Conservation (phyloP, 2,329 filamentous ascomycete genomes). For the Trichoderma endophyticum region DNA sequence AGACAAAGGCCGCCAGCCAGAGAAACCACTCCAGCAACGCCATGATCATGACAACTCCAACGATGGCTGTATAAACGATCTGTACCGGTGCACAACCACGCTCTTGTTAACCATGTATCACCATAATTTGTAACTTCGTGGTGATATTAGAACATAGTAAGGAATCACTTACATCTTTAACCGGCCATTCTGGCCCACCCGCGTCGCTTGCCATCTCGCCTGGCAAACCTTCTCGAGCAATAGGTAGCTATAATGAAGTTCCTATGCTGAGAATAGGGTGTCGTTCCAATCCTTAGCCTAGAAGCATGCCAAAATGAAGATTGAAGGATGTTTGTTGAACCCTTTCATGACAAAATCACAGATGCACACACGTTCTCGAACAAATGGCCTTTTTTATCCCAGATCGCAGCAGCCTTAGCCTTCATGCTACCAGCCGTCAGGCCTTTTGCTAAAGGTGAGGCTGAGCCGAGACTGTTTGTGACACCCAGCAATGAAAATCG, state of each 20-base stretch:
- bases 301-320: not conserved
- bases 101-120: not conserved
- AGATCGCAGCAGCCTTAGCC: not conserved
- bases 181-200: constrained; percentile 47
- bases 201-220: constrained; percentile 38
- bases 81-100: constrained; percentile 35
- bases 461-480: not conserved
- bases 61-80: constrained; percentile 81
- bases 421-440: not conserved
- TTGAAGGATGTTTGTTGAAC: no score
- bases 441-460: not conserved
- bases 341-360: not conserved
- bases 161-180: constrained; percentile 38
- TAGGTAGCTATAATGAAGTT: no score
- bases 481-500: not conserved
- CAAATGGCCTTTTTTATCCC: not conserved
- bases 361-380: not conserved
- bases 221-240: not conserved
- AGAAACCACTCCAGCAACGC: constrained; percentile 91
- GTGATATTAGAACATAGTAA: not conserved
- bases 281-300: not conserved
- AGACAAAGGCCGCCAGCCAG: constrained; percentile 90
- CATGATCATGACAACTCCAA: constrained; percentile 77
- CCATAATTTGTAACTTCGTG: not conserved
- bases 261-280: not conserved